A percentile compares a stretch with the other conserved stretches of the same genome.
Evolutionary conservation across 805 yeast species (phyloP).

Genomic region (Ogataea naganishii): DNA sequence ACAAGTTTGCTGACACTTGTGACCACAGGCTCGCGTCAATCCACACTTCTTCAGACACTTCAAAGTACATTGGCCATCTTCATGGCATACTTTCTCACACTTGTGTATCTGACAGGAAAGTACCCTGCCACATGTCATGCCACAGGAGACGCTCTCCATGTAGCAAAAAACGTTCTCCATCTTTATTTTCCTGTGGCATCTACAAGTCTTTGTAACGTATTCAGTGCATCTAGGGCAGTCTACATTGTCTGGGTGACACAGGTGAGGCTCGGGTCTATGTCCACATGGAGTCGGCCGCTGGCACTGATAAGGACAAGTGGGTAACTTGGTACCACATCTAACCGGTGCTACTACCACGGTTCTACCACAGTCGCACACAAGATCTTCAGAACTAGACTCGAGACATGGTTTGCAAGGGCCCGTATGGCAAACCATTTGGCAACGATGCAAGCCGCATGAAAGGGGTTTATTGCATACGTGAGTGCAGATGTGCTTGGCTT

Average conservation of each 20-base stretch:
- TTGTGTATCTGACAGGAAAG: constrained; percentile 40
- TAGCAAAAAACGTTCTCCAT: constrained; percentile 64
- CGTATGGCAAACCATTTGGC: constrained; percentile 64
- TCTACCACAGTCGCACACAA: constrained; percentile 72
- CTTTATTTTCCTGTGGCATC: constrained; percentile 20
- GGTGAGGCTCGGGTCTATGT: constrained; percentile 59
- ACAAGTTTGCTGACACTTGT: constrained; percentile 53
- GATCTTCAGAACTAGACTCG: constrained; percentile 72
- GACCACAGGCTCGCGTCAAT: constrained; percentile 55
- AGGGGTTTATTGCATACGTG: constrained; percentile 53
- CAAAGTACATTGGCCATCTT: constrained; percentile 47
- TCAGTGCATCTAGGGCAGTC: constrained; percentile 74
- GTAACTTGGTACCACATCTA: constrained; percentile 67
- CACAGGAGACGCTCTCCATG: constrained; percentile 62
- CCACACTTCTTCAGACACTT: constrained; percentile 57
- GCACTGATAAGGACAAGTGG: constrained; percentile 62
- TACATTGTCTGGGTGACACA: constrained; percentile 60
- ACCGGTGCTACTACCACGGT: constrained; percentile 78
- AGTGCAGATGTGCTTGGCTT: constrained; percentile 68
- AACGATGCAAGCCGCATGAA: constrained; percentile 58
- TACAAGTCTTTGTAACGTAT: constrained; percentile 17
- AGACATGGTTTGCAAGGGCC: constrained; percentile 78
- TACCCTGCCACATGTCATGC: constrained; percentile 46
- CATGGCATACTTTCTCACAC: constrained; percentile 50
- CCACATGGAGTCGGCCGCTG: constrained; percentile 53